Evolutionary conservation across 2,329 filamentous ascomycete genomes (phyloP).

Genomic region (Microcyclospora pomicola): DNA sequence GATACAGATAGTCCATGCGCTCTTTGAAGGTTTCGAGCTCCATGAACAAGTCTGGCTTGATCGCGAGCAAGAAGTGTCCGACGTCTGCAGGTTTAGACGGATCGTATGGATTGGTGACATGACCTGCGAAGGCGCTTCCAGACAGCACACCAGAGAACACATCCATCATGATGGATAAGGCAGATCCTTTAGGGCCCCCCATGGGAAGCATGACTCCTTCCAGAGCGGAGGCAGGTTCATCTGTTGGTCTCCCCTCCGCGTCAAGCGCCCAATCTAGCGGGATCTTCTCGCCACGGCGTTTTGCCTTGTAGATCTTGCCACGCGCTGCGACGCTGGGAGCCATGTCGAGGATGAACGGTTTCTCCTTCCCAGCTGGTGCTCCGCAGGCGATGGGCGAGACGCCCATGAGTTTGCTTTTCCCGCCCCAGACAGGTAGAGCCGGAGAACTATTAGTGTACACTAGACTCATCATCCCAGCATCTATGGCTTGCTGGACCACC

Average conservation of each 20-base stretch:
- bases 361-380: slow-evolving; percentile 47
- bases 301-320: slow-evolving; percentile 61
- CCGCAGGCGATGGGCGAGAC: slow-evolving; percentile 65
- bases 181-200: slow-evolving; percentile 72
- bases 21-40: slow-evolving; percentile 19
- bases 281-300: slow-evolving; percentile 54
- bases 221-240: slow-evolving; percentile 54
- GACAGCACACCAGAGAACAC: slow-evolving; percentile 70
- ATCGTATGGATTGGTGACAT: slow-evolving; percentile 60
- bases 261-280: slow-evolving; percentile 63
- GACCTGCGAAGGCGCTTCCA: slow-evolving; percentile 63
- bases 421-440: slow-evolving; percentile 58
- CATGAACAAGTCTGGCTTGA: slow-evolving; percentile 26
- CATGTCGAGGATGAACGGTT: slow-evolving; percentile 64
- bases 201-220: slow-evolving; percentile 74
- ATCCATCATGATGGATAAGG: slow-evolving; percentile 65
- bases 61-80: slow-evolving; percentile 23
- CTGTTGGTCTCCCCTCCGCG: slow-evolving; percentile 38
- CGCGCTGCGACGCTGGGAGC: slow-evolving; percentile 54
- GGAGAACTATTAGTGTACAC: slow-evolving; percentile 52
- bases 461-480: slow-evolving; percentile 50
- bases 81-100: slow-evolving; percentile 39
- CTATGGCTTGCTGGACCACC: slow-evolving; percentile 63
- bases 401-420: slow-evolving; percentile 53
- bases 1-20: slow-evolving; percentile 44